These are phyloP conservation scores for Aspergillus quadrilineatus DNA, from an alignment of 2,329 filamentous ascomycete species.

Conservation along the genomic window DNA sequence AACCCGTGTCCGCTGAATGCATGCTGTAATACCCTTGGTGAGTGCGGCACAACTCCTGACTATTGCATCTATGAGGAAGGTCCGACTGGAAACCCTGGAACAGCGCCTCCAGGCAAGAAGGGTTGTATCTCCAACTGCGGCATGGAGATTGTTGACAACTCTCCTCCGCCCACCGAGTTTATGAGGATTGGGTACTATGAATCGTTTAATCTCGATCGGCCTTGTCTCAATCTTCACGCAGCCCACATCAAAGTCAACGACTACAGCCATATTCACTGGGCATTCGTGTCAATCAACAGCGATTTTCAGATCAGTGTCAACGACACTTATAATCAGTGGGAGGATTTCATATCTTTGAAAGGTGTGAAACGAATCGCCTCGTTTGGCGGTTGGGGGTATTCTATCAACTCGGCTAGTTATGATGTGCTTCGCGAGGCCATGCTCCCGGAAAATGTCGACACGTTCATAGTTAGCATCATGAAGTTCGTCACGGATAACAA, in stretches of 20 bases:
- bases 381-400: slow-evolving; percentile 49
- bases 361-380: slow-evolving; percentile 14
- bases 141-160: slow-evolving; percentile 32
- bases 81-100: slow-evolving; percentile 39
- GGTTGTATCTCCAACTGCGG: slow-evolving; percentile 48
- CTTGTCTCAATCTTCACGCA: slow-evolving; percentile 31
- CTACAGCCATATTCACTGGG: slow-evolving; percentile 41
- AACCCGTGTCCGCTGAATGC: slow-evolving; percentile 50
- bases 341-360: slow-evolving; percentile 31
- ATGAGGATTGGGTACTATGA: slow-evolving; percentile 36
- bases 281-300: slow-evolving; percentile 35
- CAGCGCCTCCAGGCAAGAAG: slow-evolving; percentile 32
- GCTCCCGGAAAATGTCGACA: slow-evolving; percentile 36
- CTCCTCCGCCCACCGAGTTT: slow-evolving; percentile 19
- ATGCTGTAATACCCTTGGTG: slow-evolving; percentile 47
- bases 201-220: slow-evolving; percentile 29
- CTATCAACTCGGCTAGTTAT: slow-evolving; percentile 38
- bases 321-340: slow-evolving; percentile 24
- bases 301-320: slow-evolving; percentile 32
- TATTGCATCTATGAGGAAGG: slow-evolving; percentile 40
- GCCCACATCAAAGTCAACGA: slow-evolving; percentile 20
- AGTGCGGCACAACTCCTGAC: slow-evolving; percentile 47
- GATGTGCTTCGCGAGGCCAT: slow-evolving; percentile 40
- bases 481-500: slow-evolving; percentile 13
- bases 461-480: slow-evolving; percentile 38